Conservation (phyloP, 352 stramenopile genomes). For the Phytophthora aleatoria region DNA sequence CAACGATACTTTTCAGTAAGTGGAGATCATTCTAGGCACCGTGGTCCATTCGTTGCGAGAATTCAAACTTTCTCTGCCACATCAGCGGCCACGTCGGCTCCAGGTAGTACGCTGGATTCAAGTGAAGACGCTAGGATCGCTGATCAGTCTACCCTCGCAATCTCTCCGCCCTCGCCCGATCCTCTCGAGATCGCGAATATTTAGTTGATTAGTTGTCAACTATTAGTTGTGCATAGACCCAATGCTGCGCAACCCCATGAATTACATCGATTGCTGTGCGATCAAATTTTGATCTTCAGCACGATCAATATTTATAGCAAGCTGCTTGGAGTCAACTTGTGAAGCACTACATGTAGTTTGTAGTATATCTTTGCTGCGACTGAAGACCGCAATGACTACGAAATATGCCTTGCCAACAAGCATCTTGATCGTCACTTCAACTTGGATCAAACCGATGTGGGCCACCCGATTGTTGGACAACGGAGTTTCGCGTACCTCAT, state of each 20-base stretch:
- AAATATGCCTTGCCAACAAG: too few species aligned
- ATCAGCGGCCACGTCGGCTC: background rate
- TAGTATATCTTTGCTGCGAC: too few species aligned
- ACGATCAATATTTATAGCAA: too few species aligned
- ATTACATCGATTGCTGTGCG: too few species aligned
- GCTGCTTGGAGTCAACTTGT: too few species aligned
- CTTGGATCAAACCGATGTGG: background rate
- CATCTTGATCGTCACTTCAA: too few species aligned
- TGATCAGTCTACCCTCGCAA: constrained; percentile 1
- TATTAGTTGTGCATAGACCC: too few species aligned
- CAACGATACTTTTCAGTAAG: constrained; percentile 45
- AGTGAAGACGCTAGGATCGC: background rate
- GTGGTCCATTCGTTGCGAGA: constrained; percentile 34
- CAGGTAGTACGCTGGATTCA: background rate
- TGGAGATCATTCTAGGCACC: constrained; percentile 46
- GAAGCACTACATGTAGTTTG: too few species aligned
- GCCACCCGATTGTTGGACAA: background rate
- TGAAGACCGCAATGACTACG: too few species aligned
- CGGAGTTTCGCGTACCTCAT: background rate
- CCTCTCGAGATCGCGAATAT: constrained; percentile 29
- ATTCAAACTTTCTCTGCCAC: background rate
- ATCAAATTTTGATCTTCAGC: too few species aligned
- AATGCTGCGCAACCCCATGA: too few species aligned
- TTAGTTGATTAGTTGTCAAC: constrained; percentile 5
- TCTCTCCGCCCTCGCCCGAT: constrained; percentile 5